Evolutionary conservation across 441 rosid genomes (phyloP).

Genomic region (Biscutella auriculata): DNA sequence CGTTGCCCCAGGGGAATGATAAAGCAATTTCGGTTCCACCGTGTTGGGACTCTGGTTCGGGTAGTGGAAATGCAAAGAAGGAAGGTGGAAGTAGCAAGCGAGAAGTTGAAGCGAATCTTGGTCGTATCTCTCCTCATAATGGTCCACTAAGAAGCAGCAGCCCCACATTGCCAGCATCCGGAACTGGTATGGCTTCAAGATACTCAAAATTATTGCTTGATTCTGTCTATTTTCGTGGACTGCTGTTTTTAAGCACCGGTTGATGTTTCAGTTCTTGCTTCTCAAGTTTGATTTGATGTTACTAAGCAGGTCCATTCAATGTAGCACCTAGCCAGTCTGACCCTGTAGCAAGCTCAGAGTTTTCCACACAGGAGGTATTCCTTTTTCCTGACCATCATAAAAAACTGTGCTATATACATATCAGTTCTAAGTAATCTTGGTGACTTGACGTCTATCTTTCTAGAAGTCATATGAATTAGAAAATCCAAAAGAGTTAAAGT

Average conservation of each 20-base stretch:
- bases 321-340: conserved; percentile 46
- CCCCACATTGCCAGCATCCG: conserved; percentile 35
- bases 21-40: conserved; percentile 14
- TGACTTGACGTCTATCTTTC: conserved; percentile 18
- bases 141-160: conserved; percentile 25
- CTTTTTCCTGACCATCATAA: no score
- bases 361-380: conserved; percentile 65
- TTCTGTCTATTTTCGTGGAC: no score
- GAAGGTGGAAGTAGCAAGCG: conserved; percentile 6
- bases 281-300: conserved; percentile 2
- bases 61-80: conserved; percentile 32
- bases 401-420: not conserved
- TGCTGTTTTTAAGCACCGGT: not conserved
- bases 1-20: conserved; percentile 58
- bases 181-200: conserved; percentile 32
- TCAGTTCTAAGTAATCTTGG: conserved; percentile 6
- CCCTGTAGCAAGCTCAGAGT: conserved; percentile 49
- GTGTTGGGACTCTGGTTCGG: conserved; percentile 17
- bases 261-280: not conserved
- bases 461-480: conserved; percentile 43
- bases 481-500: conserved; percentile 65
- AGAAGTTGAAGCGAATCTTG: not conserved
- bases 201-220: no score
- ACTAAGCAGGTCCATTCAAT: conserved; percentile 38
- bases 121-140: not conserved